Evolutionary conservation across 108 stramenopile genomes (phyloP), one percentile per base, ranked within the genome.

Genomic region (Fragilaria crotonensis): DNA sequence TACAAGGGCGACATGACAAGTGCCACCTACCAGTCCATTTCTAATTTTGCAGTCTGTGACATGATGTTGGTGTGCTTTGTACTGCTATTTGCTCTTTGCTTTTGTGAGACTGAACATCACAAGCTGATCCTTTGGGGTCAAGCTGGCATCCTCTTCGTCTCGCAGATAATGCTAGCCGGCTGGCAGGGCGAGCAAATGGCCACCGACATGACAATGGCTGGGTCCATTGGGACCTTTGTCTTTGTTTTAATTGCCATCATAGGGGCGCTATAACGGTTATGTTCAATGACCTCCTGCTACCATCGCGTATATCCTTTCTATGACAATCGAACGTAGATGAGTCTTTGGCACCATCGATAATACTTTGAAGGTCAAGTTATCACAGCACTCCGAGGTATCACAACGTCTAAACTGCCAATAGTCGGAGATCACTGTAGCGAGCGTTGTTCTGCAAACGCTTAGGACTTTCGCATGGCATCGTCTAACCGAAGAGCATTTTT

Each of bases 401-500:
- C n/a, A n/a, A n/a, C n/a, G n/a, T n/a, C n/a, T n/a, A n/a, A n/a
- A n/a, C n/a, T n/a, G n/a, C n/a, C n/a, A n/a, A n/a, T n/a, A n/a
- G n/a, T n/a, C n/a, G n/a, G n/a, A n/a, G n/a, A n/a, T n/a, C n/a
- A n/a, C n/a, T n/a, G n/a, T n/a, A n/a, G n/a, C n/a, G n/a, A n/a
- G n/a, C n/a, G n/a, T n/a, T n/a, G n/a, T n/a, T n/a, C n/a, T n/a
- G n/a, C n/a, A n/a, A n/a, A n/a, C n/a, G 36, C 36, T 41, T 56
- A 56, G 14, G 23, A 5, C 7, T 25, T 50, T 19, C 9, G 18
- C 66, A 68, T 59, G 22, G 54, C 56, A 65, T 79, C 74, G 48
- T 79, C 78, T 29, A 75, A 44, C 9, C 45, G 5, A 0, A 79
- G 53, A 5, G 78, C 73, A 48, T 45, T 48, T 19, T 32, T 28